Evolutionary conservation across 208 protist species (phyloP), one percentile per base, ranked within the genome.

Genomic region (Leishmania gerbilli): DNA sequence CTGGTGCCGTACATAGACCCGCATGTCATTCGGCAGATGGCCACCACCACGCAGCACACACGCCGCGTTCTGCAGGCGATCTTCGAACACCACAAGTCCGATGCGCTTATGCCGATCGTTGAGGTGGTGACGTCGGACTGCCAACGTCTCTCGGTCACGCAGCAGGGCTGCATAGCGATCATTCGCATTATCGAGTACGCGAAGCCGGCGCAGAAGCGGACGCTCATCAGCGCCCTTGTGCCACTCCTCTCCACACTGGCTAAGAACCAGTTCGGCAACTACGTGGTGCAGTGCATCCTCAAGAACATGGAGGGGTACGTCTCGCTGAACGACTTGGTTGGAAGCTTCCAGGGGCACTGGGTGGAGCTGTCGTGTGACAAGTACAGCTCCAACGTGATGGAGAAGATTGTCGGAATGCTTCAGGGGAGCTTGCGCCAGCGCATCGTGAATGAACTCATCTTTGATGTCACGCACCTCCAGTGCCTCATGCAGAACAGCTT

Each of bases 371-470:
- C 90, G 31, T 91, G 90, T 69, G 91, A 98, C 80, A 97, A 98
- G 87, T 98, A 90, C 83, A 95, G 90, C 55, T 96, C 92, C 51
- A 98, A 98, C 82, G 95, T 97, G 77, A 91, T 98, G 82, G 93
- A 98, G 77, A 95, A 94, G 67, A 87, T 96, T 45, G 84, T 98
- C 27, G 79, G 88, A 47, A 81, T 82, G 74, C 79, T 95, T 64
- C 77, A 82, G 42, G 87, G 79, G 5, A 56, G 45, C 27, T 71
- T 80, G 19, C 92, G 91, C 72, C 69, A 84, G 65, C 72, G 65
- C 27, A 76, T 97, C 47, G 80, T 98, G 21, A 76, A 80, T 2
- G 93, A 97, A 79, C 84, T 97, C 51, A 86, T 97, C 72, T 81
- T 91, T n/a, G 80, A 95, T 34, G 53, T 78, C 1, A 13, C 37